Evolutionary conservation across 2,329 filamentous ascomycete genomes (phyloP), one percentile per base, ranked within the genome.

Genomic region (Xylaria sp.): DNA sequence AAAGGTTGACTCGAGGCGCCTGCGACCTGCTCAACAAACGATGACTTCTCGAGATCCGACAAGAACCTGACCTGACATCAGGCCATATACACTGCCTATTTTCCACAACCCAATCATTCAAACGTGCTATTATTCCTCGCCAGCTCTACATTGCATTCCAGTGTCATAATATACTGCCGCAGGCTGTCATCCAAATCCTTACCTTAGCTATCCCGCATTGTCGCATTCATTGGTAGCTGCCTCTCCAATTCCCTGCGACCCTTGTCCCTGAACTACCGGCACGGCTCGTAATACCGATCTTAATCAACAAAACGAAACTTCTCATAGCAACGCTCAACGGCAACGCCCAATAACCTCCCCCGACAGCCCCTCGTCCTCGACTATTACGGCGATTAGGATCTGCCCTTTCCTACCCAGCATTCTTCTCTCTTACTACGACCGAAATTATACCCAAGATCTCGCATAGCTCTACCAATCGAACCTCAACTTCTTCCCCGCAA

Each of bases 231-330:
- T 38, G 35, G 21, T 17, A 38, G n/a, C 6, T 29, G 15, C 11
- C 23, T 15, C 19, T 31, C 33, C 29, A 40, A 25, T 23, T 48
- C 41, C 31, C 43, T 49, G 38, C 37, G 37, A 51, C 29, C 55
- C 60, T 54, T 43, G 49, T 52, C 41, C 54, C 17, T 49, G 47
- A 44, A 49, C 59, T 10, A 33, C 48, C 11, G 6, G 13, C 38
- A 19, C n/a, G 10, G 35, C 44, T 31, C 55, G 49, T 60, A 54
- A 51, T 21, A 52, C 38, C 37, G 21, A 40, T 43, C 46, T 49
- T 62, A 62, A 59, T 62, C 60, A 62, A 62, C 54, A 62, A 49
- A 54, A 49, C 37, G 11, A 19, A 41, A 29, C 4, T 19, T 37
- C 33, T 37, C 56, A 38, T 21, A 58, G 19, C 48, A 58, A 44